Conservation (phyloP, 2,329 filamentous ascomycete species). For the Fusarium buharicum region DNA sequence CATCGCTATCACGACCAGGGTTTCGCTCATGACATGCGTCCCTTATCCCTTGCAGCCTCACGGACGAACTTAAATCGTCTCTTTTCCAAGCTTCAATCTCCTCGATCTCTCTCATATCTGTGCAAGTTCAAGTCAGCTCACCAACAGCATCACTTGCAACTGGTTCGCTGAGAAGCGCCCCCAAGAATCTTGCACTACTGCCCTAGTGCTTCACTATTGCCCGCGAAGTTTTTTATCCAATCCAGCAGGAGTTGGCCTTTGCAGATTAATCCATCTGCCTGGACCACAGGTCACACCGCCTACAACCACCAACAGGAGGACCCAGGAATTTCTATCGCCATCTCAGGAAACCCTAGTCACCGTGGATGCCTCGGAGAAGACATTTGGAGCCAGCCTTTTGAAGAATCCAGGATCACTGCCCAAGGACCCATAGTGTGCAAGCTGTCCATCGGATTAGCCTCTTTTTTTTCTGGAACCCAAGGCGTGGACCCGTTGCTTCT, state of each 20-base stretch:
- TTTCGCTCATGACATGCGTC: slow-evolving; percentile 45
- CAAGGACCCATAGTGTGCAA: slow-evolving; percentile 47
- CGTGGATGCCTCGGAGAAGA: slow-evolving; percentile 43
- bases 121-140: slow-evolving; percentile 43
- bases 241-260: slow-evolving; percentile 41
- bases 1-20: slow-evolving; percentile 41
- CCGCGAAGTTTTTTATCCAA: slow-evolving; percentile 40
- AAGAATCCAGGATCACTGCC: slow-evolving; percentile 47
- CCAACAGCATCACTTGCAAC: slow-evolving; percentile 35
- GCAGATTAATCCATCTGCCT: slow-evolving; percentile 44
- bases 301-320: slow-evolving; percentile 42
- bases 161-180: slow-evolving; percentile 44
- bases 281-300: slow-evolving; percentile 46
- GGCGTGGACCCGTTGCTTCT: slow-evolving; percentile 41
- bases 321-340: slow-evolving; percentile 44
- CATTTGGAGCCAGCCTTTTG: slow-evolving; percentile 44
- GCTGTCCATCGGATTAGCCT: slow-evolving; percentile 45
- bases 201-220: slow-evolving; percentile 44
- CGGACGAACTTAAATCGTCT: slow-evolving; percentile 47
- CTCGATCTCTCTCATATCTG: slow-evolving; percentile 23
- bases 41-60: slow-evolving; percentile 45
- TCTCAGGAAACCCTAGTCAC: slow-evolving; percentile 47
- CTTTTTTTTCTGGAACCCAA: slow-evolving; percentile 44
- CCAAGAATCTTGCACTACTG: slow-evolving; percentile 41
- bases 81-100: slow-evolving; percentile 41